These are phyloP conservation scores for Dryas alaskensis DNA, from an alignment of 306 rosid species.

Conservation along the genomic window DNA sequence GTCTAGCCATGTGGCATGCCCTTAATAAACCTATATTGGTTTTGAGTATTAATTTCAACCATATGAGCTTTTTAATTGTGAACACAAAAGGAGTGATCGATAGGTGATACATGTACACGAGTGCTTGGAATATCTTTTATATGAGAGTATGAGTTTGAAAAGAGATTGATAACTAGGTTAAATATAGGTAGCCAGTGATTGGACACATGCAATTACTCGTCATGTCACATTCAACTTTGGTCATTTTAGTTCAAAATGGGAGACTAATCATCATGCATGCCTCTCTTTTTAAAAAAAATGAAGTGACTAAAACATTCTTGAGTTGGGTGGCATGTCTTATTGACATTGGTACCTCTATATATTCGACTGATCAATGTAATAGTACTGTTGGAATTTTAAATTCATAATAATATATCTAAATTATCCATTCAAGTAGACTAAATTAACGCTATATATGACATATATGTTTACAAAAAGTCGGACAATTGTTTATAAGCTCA, in stretches of 20 bases:
- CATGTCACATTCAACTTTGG: constrained; percentile 1
- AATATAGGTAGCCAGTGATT: background rate
- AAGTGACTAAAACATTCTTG: constrained; percentile 4
- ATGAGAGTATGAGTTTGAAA: constrained; percentile 26
- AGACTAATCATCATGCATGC: background rate
- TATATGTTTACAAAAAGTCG: background rate
- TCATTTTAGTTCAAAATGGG: background rate
- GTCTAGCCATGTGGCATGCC: constrained; percentile 9
- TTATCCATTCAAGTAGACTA: background rate
- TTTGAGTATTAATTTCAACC: background rate
- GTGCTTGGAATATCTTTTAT: constrained; percentile 29
- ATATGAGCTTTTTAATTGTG: too few relatives aligned
- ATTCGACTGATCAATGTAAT: too few relatives aligned
- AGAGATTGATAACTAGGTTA: background rate
- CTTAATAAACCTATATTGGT: background rate
- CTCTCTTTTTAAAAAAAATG: constrained; percentile 14
- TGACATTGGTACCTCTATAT: background rate
- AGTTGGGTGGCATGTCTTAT: constrained; percentile 20
- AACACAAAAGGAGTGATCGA: too few relatives aligned
- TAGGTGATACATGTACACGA: background rate
- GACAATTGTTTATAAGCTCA: background rate
- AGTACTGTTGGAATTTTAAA: background rate
- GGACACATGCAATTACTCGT: background rate
- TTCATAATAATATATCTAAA: background rate
- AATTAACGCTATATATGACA: background rate